phyloP scores from a whole-genome alignment of 78 protist species.

The Dictyostelium capitatum region DNA sequence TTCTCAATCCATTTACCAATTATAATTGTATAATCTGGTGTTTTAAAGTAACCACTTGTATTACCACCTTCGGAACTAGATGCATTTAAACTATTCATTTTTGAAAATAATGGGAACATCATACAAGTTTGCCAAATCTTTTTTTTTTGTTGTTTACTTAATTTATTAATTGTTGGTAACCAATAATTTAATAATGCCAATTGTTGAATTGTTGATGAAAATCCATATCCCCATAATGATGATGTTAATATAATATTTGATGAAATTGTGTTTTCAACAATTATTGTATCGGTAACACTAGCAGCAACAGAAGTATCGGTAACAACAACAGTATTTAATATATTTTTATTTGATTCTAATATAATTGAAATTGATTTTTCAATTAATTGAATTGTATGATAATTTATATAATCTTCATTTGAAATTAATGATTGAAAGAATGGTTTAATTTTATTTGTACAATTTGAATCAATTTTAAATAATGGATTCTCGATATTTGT shows the following conservation, averaged over 20 bases:
- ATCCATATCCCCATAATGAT: constrained; percentile 37
- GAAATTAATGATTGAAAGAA: background rate
- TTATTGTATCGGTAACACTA: background rate
- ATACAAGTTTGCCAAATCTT: constrained; percentile 45
- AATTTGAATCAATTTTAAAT: background rate
- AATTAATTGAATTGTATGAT: constrained; percentile 18
- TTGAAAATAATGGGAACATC: constrained; percentile 1
- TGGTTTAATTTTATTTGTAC: constrained; percentile 6
- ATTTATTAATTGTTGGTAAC: constrained; percentile 31
- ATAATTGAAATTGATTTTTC: background rate
- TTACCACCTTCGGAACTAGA: background rate
- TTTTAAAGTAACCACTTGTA: background rate
- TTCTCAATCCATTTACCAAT: constrained; percentile 21
- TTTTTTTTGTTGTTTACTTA: constrained; percentile 25
- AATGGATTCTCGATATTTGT: background rate
- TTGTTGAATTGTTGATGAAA: constrained; percentile 49
- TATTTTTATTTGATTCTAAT: constrained; percentile 1
- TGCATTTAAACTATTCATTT: background rate
- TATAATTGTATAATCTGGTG: constrained; percentile 25
- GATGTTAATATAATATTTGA: constrained; percentile 30
- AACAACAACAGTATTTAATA: constrained; percentile 11
- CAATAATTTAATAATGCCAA: constrained; percentile 4
- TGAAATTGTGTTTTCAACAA: background rate
- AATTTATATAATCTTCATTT: background rate
- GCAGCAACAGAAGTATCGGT: constrained; percentile 1